Base-by-base conservation (phyloP, 331 rosid genomes). In the Phaseolus coccineus region DNA sequence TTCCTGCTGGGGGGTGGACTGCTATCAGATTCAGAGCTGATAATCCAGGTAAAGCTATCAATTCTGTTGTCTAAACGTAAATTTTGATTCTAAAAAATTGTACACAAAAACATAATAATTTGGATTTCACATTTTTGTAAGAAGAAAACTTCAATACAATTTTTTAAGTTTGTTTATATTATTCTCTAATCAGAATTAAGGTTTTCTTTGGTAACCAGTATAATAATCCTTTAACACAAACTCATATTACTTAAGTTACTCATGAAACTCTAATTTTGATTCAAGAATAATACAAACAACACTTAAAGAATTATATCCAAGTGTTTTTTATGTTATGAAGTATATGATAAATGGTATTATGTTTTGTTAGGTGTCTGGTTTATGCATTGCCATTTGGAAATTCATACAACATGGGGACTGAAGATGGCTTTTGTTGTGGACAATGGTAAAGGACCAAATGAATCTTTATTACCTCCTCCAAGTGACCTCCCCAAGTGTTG, bases 351-450 rank as follows among this genome's bases (percentile, higher is more conserved):
- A 71, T 51, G 51, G 11, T 74, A 11, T 69, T 74, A 2, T 59
- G 30, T 68, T 73, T 65, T 64, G 37, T 72, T 12, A 92, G 97
- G 97, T 25, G 92, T 92, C 6, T 90, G 97, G 97, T 92, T 92
- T 71, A 90, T 92, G 95, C 97, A 92, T 65, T 86, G 97, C 30
- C 97, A 92, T 75, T 84, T 92, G 76, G 97, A 92, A 72, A 80
- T 90, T 74, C 97, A 92, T 73, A 92, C 97, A 46, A 86, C 94
- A 35, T 90, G 96, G 97, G 97, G 96, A 44, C 25, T 92, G 55
- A 92, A 92, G 84, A 92, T 90, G 96, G 97, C 96, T 78, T 92
- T 92, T 72, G 83, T 90, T 53, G 97, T 92, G 86, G 94, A 92
- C 87, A 92, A 90, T 84, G 96, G 97, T 6, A 82, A 86, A 79